These are phyloP conservation scores for Fusarium musae DNA, from an alignment of 2,329 filamentous ascomycete species.

Conservation along the genomic window DNA sequence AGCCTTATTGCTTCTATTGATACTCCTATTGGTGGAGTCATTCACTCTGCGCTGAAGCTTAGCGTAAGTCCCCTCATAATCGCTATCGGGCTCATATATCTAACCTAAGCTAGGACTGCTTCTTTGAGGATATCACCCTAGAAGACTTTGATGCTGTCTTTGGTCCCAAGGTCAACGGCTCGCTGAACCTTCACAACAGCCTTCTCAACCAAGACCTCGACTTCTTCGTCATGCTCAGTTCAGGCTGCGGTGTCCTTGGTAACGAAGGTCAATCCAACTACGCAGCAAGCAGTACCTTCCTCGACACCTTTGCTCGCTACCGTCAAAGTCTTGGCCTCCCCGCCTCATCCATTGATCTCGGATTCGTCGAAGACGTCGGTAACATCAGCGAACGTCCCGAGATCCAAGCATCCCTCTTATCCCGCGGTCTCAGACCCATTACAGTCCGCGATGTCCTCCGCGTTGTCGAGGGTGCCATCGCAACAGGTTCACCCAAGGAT, in stretches of 20 bases:
- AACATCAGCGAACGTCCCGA: conserved; percentile 40
- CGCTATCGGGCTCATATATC: too few relatives aligned
- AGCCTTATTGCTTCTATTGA: conserved; percentile 21
- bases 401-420: conserved; percentile 33
- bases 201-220: conserved; percentile 36
- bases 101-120: conserved; percentile 18
- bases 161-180: conserved; percentile 38
- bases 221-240: conserved; percentile 42
- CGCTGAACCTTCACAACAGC: conserved; percentile 32
- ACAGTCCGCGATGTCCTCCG: conserved; percentile 39
- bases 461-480: conserved; percentile 38
- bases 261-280: conserved; percentile 40
- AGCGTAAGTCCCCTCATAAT: conserved; percentile 17
- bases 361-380: conserved; percentile 38
- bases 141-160: conserved; percentile 37
- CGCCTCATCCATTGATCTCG: conserved; percentile 36
- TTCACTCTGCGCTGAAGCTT: conserved; percentile 39
- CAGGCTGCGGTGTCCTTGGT: conserved; percentile 35
- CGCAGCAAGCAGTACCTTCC: conserved; percentile 38
- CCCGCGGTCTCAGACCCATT: conserved; percentile 39
- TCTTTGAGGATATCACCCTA: conserved; percentile 38
- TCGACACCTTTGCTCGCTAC: conserved; percentile 38
- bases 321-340: conserved; percentile 36
- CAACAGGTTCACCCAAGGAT: conserved; percentile 28
- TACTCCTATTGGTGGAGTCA: conserved; percentile 34